These are phyloP conservation scores for Microdochium paspali DNA, from an alignment of 2,329 filamentous ascomycete genomes.

Conservation along the genomic window DNA sequence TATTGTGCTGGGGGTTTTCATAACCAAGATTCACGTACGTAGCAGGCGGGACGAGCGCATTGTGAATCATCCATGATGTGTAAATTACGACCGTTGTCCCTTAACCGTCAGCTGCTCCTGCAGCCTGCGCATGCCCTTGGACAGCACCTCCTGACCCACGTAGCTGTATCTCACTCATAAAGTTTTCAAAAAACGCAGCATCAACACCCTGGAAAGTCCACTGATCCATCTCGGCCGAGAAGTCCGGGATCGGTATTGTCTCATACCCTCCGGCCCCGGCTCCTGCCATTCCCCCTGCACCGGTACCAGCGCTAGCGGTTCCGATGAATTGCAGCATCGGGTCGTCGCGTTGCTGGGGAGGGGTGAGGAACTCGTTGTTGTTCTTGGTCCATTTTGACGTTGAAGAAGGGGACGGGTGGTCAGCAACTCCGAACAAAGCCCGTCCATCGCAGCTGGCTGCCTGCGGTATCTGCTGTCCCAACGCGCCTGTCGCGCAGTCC, in stretches of 20 bases:
- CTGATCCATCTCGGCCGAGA: slow-evolving; percentile 22
- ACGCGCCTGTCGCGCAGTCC: background rate
- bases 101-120: no score
- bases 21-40: no score
- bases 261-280: slow-evolving; percentile 8
- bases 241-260: slow-evolving; percentile 14
- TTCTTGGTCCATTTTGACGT: background rate
- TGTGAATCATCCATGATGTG: no score
- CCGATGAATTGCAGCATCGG: slow-evolving; percentile 14
- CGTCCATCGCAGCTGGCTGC: background rate
- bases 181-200: slow-evolving; percentile 14
- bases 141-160: no score
- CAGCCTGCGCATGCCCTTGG: no score
- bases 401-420: background rate
- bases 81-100: no score
- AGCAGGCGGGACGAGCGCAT: no score
- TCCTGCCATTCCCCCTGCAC: no score
- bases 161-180: slow-evolving; percentile 2
- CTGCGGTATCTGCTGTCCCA: background rate
- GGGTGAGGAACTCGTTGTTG: no score
- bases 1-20: no score
- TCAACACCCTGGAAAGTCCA: slow-evolving; percentile 32
- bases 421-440: background rate
- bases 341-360: slow-evolving; percentile 7
- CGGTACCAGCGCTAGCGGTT: no score